Evolutionary conservation across 257 asterid genomes (phyloP).

Genomic region (Solanum tacnaense): DNA sequence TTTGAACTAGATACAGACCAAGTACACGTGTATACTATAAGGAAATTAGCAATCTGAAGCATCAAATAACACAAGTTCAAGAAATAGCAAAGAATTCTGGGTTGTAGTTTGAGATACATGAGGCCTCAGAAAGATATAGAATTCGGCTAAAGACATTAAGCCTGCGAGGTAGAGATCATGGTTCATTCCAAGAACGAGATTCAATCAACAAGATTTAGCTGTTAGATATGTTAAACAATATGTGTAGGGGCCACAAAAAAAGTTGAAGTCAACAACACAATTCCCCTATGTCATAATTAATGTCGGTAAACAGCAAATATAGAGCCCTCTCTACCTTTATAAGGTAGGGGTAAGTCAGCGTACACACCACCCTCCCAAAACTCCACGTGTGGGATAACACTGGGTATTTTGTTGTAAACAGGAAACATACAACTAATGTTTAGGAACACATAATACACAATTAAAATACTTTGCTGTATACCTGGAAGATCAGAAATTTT

Average conservation of each 20-base stretch:
- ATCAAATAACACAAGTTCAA: not conserved
- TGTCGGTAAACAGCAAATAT: not conserved
- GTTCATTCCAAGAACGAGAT: not conserved
- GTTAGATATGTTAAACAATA: not conserved
- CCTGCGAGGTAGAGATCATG: not conserved
- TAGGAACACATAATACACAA: not conserved
- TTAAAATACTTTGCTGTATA: not conserved
- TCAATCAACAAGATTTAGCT: not conserved
- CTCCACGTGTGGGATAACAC: not conserved
- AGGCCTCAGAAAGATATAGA: not conserved
- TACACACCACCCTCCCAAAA: not conserved
- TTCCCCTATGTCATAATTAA: not conserved
- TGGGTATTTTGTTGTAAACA: not conserved
- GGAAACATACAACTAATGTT: not conserved
- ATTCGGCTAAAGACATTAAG: not conserved
- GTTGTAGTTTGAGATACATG: not conserved
- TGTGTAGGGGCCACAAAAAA: not conserved
- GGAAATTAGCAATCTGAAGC: not conserved
- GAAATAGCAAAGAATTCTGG: not conserved
- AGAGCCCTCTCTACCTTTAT: not conserved
- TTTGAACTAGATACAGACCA: not conserved
- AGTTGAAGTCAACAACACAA: not conserved
- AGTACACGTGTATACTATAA: not conserved
- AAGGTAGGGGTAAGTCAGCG: not conserved
- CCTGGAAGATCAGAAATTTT: not conserved